Evolutionary conservation across 257 asterid species (phyloP).

Genomic region (Solanum etuberosum): DNA sequence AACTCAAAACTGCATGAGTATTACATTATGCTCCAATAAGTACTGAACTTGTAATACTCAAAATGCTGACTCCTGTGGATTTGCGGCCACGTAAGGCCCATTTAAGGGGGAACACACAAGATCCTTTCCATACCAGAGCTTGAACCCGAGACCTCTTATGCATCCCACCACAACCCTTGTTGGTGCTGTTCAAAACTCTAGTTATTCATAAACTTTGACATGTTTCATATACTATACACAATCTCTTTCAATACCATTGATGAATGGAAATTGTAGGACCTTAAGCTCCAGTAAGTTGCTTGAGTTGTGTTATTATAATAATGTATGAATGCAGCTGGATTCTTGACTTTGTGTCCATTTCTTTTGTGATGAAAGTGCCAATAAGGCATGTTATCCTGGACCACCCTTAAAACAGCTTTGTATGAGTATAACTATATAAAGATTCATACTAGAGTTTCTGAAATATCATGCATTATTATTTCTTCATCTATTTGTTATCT

Average conservation of each 20-base stretch:
- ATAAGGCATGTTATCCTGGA: conserved; percentile 38
- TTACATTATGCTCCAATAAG: not conserved
- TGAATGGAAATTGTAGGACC: conserved; percentile 28
- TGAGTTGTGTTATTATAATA: conserved; percentile 5
- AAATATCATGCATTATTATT: conserved; percentile 16
- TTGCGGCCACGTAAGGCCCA: not conserved
- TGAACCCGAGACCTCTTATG: not conserved
- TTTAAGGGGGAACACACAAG: not conserved
- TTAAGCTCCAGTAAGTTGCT: conserved; percentile 4
- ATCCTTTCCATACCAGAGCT: not conserved
- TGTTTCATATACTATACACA: not conserved
- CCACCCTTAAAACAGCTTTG: conserved; percentile 21
- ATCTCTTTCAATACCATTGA: not conserved
- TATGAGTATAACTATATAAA: conserved; percentile 18
- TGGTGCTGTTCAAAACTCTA: not conserved
- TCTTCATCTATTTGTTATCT: conserved; percentile 36
- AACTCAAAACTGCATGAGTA: not conserved
- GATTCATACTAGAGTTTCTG: conserved; percentile 31
- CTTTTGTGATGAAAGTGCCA: conserved; percentile 12
- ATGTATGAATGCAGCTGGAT: conserved; percentile 34
- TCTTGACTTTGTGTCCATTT: conserved; percentile 38
- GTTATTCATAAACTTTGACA: not conserved
- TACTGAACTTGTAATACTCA: not conserved
- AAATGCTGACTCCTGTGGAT: not conserved
- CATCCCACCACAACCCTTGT: not conserved